Base-by-base conservation (phyloP, 805 yeast genomes). In the Metschnikowia cubensis region DNA sequence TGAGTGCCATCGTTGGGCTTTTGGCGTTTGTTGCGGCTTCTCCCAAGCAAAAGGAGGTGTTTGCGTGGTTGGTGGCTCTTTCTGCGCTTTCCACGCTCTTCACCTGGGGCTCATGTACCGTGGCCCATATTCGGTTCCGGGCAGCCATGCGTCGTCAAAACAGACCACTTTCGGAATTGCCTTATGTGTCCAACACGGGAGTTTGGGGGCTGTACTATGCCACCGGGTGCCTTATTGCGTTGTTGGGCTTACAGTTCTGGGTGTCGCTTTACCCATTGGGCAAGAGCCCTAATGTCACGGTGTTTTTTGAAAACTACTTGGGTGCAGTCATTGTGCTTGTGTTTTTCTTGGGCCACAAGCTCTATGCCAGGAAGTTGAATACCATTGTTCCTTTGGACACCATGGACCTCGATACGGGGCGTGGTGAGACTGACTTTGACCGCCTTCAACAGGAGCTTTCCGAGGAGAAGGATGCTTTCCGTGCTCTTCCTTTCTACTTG, bases 121-220 rank as follows among this genome's bases (percentile, higher is more conserved):
- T 69, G 20, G 66, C 75, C 25, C 76, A 73, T 49, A 60, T 72
- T 43, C 61, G 77, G 53, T 72, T 73, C 58, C 66, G 77, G 59
- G 59, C 57, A 4, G 75, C 73, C 7, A 67, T 73, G 66, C 65
- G 61, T 48, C 57, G 58, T 52, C 81, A 45, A 52, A 79, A 79
- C 22, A 67, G 76, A 49, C 52, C 70, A 6, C 52, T 71, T 20
- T 67, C 64, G 4, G 84, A 81, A 38, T 68, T 84, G 45, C 86
- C 85, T 0, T 84, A 75, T 63, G 64, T 64, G 45, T 70, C 85
- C 34, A 58, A 68, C n/a, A 81, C 82, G 6, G 83, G 81, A 25
- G 50, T 60, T 14, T 57, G 51, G 57, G 68, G 68, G 39, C 62
- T 66, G 6, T 53, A 55, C 54, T 63, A 61, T 46, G 59, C 65